phyloP scores from a whole-genome alignment of 306 rosid genomes.

The Oemleria cerasiformis region DNA sequence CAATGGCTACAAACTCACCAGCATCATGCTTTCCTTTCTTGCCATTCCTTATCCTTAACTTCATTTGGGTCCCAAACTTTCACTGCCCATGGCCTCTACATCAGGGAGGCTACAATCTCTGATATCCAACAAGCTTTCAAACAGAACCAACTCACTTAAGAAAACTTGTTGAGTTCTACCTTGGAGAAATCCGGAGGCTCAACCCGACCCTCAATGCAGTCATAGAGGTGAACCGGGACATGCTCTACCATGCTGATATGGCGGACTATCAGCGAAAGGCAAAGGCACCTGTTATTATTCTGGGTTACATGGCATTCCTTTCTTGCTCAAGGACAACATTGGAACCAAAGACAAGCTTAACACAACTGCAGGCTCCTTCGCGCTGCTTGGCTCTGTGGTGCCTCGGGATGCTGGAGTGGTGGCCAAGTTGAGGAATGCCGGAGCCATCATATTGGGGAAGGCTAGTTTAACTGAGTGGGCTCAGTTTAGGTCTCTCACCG shows the following conservation, averaged over 20 bases:
- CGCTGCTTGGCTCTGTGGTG: constrained; percentile 44
- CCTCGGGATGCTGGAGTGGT: constrained; percentile 54
- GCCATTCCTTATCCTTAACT: constrained; percentile 14
- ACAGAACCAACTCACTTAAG: constrained; percentile 36
- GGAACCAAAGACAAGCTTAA: constrained; percentile 62
- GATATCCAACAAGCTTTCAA: constrained; percentile 46
- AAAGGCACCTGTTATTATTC: constrained; percentile 1
- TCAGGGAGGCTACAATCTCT: constrained; percentile 46
- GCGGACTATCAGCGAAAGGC: constrained; percentile 43
- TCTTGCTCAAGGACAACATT: constrained; percentile 58
- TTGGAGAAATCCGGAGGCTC: constrained; percentile 35
- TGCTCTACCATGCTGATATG: constrained; percentile 38
- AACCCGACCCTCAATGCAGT: constrained; percentile 37
- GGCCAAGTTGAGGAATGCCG: constrained; percentile 39
- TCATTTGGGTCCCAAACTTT: not conserved
- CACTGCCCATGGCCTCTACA: not conserved
- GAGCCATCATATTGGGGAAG: constrained; percentile 57
- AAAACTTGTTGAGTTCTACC: constrained; percentile 39
- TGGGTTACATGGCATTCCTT: constrained; percentile 54
- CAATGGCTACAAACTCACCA: constrained; percentile 31
- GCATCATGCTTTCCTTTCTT: constrained; percentile 16
- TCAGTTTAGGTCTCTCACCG: constrained; percentile 24
- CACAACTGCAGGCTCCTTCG: constrained; percentile 54
- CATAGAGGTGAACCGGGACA: constrained; percentile 59
- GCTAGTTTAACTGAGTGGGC: constrained; percentile 60